Evolutionary conservation across 129 eudicot species (phyloP), one percentile per base, ranked within the genome.

Genomic region (Helianthus tuberosus): DNA sequence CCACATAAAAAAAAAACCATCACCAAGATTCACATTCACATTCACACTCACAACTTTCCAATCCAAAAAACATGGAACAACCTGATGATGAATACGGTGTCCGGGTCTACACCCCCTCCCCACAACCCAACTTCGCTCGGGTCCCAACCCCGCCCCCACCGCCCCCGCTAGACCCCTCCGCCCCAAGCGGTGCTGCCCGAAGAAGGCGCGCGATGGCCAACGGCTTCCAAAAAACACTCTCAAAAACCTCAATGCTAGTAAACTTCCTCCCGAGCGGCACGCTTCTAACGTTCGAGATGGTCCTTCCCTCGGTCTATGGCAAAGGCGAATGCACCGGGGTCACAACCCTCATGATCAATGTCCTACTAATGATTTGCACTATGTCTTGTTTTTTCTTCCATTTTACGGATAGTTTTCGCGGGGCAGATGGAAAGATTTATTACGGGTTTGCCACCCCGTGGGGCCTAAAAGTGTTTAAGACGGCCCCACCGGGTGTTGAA

Each of bases 191-290:
- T n/a, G 76, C 59, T n/a, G 76, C 59, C 46, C 89, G 77, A 25
- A 76, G 66, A 68, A 68, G 86, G n/a, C 86, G 92, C 2, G 87
- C 85, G 0, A 25, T 86, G 65, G 90, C 98, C 0, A 86, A 71
- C 46, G 95, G 96, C 5, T 81, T 93, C 49, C 98, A 93, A 8
- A 89, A 83, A 62, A 93, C 98, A 43, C 96, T 93, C 75, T 89
- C 98, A 0, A 93, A 93, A 23, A 89, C 96, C n/a, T 93, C 96
- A 0, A 81, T 93, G 89, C 96, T 93, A 25, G 85, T 86, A 61
- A 91, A 93, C 82, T 93, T 93, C 81, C 98, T 93, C 68, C 98
- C 96, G 1, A 93, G 93, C 4, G 98, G 98, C 25, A 93, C 98
- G 57, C 96, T 93, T 36, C 91, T 93, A 20, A 90, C 96, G 10